Conservation (phyloP, 2,329 filamentous ascomycete genomes). For the Harringtonia lauricola region DNA sequence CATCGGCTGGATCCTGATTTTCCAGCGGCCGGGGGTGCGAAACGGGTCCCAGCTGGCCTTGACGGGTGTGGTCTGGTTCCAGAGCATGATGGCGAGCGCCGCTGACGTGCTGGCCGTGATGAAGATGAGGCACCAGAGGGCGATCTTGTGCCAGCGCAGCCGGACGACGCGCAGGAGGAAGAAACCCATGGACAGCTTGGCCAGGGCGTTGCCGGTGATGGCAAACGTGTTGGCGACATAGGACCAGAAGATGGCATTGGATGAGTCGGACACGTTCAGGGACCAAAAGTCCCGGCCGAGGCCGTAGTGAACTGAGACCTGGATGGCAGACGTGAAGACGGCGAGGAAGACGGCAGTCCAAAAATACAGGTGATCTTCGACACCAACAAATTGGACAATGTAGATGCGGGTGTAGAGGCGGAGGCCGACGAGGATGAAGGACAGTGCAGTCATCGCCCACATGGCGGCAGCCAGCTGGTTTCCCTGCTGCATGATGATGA, state of each 20-base stretch:
- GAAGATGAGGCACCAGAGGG: conserved; percentile 19
- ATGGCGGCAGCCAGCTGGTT: conserved; percentile 21
- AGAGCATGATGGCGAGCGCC: conserved; percentile 24
- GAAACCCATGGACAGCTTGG: conserved; percentile 26
- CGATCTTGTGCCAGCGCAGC: conserved; percentile 21
- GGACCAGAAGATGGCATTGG: conserved; percentile 26
- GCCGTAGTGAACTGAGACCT: conserved; percentile 23
- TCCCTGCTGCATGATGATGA: conserved; percentile 15
- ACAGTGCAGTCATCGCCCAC: conserved; percentile 24
- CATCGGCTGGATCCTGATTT: too few species aligned
- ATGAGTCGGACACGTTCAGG: conserved; percentile 18
- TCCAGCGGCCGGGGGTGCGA: too few species aligned
- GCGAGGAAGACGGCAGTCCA: conserved; percentile 24
- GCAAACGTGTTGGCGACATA: conserved; percentile 24
- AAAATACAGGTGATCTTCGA: conserved; percentile 24
- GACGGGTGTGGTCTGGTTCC: too few species aligned
- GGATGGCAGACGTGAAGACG: conserved; percentile 22
- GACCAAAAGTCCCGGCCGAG: conserved; percentile 22
- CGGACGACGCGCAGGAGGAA: conserved; percentile 27
- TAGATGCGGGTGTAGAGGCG: conserved; percentile 25
- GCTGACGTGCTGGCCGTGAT: conserved; percentile 18
- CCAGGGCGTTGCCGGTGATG: conserved; percentile 25
- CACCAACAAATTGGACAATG: conserved; percentile 24
- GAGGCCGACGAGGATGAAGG: conserved; percentile 20
- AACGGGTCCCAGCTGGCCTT: too few species aligned